These are phyloP conservation scores for Blumeriella jaapii DNA, from an alignment of 2,329 filamentous ascomycete genomes.

Conservation along the genomic window DNA sequence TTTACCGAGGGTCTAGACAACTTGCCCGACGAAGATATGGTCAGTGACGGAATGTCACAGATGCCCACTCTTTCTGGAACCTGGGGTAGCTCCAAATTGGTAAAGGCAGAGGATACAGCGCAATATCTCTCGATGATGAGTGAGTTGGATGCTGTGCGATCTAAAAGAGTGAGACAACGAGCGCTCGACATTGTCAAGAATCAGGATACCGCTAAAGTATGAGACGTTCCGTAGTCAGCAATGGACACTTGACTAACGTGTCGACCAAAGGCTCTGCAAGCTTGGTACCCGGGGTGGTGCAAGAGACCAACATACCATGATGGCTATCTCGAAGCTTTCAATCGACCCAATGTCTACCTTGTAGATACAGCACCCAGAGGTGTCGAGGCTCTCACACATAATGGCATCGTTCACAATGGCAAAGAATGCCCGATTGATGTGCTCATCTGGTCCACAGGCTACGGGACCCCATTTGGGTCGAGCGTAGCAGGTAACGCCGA, in stretches of 20 bases:
- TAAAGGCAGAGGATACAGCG: conserved; percentile 4
- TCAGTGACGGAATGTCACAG: conserved; percentile 3
- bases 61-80: conserved; percentile 8
- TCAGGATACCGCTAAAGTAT: conserved; percentile 31
- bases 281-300: conserved; percentile 50
- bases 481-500: conserved; percentile 27
- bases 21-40: conserved; percentile 34
- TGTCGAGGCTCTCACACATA: conserved; percentile 34
- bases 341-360: conserved; percentile 44
- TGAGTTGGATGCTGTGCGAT: conserved; percentile 24
- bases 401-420: conserved; percentile 36
- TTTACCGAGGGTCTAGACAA: conserved; percentile 28
- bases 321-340: conserved; percentile 47
- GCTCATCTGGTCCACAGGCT: conserved; percentile 36
- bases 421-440: conserved; percentile 37
- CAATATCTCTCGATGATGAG: conserved; percentile 15
- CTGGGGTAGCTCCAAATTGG: conserved; percentile 2
- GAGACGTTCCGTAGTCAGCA: conserved; percentile 28
- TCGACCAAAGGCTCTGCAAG: conserved; percentile 27
- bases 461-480: conserved; percentile 1
- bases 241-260: not conserved
- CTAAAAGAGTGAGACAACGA: conserved; percentile 35
- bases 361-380: conserved; percentile 47
- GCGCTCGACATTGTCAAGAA: conserved; percentile 43
- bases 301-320: conserved; percentile 54